phyloP scores from a whole-genome alignment of 2,329 filamentous ascomycete genomes.

The Paecilomyces variotii region DNA sequence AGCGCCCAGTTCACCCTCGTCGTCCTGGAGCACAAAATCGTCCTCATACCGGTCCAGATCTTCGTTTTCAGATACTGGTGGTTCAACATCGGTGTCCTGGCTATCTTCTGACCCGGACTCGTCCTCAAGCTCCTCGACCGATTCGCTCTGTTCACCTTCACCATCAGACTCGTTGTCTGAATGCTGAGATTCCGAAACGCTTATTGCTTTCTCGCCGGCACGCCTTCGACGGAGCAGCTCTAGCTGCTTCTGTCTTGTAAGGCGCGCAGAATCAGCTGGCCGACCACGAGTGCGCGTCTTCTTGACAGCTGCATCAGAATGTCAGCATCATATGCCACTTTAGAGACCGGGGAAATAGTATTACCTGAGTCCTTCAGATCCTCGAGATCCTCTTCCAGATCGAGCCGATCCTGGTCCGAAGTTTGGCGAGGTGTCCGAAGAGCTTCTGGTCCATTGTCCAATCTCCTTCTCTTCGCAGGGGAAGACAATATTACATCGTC shows the following conservation, averaged over 20 bases:
- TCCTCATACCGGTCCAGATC: slow-evolving; percentile 51
- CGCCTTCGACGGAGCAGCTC: slow-evolving; percentile 36
- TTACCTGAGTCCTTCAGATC: slow-evolving; percentile 38
- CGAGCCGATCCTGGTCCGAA: slow-evolving; percentile 27
- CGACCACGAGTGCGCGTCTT: slow-evolving; percentile 34
- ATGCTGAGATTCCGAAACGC: slow-evolving; percentile 16
- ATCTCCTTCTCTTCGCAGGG: slow-evolving; percentile 19
- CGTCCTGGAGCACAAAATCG: slow-evolving; percentile 59
- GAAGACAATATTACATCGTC: slow-evolving; percentile 20
- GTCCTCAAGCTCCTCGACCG: slow-evolving; percentile 10
- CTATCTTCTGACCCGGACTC: slow-evolving; percentile 5
- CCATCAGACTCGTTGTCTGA: slow-evolving; percentile 13
- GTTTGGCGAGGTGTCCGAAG: slow-evolving; percentile 17
- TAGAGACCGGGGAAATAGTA: not conserved
- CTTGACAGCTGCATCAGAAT: slow-evolving; percentile 21
- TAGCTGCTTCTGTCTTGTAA: slow-evolving; percentile 32
- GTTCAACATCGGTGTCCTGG: slow-evolving; percentile 25
- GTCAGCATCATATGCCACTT: slow-evolving; percentile 7
- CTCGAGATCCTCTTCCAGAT: slow-evolving; percentile 38
- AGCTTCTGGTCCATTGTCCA: slow-evolving; percentile 6
- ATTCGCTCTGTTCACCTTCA: slow-evolving; percentile 11
- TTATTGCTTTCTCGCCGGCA: slow-evolving; percentile 30
- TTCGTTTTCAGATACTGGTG: slow-evolving; percentile 25
- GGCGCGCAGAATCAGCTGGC: slow-evolving; percentile 29
- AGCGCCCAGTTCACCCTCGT: slow-evolving; percentile 51